phyloP scores from a whole-genome alignment of 2,329 filamentous ascomycete genomes.

The Teratosphaeriaceae sp. region DNA sequence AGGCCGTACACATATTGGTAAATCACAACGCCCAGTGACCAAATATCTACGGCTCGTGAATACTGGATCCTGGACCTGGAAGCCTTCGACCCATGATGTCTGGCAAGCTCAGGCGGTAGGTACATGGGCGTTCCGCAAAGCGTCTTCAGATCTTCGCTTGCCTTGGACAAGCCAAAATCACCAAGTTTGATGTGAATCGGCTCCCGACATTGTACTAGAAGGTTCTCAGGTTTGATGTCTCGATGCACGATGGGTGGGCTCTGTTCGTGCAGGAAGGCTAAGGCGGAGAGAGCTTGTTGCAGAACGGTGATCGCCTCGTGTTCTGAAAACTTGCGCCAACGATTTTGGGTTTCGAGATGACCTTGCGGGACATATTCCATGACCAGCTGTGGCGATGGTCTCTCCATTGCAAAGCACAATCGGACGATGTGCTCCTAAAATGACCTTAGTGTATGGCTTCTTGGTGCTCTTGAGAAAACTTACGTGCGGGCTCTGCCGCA shows the following conservation, averaged over 20 bases:
- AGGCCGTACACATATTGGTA: conserved; percentile 2
- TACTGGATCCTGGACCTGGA: not conserved
- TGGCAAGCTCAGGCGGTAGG: conserved; percentile 3
- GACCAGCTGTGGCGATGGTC: conserved; percentile 1
- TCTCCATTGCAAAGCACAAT: not conserved
- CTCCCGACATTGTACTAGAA: conserved; percentile 4
- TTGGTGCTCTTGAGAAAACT: not conserved
- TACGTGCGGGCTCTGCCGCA: conserved; percentile 7
- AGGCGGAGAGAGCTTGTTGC: conserved; percentile 4
- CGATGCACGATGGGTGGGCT: conserved; percentile 8
- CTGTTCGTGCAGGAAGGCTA: conserved; percentile 6
- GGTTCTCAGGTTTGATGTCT: conserved; percentile 11
- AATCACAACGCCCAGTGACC: conserved; percentile 6
- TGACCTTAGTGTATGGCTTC: not conserved
- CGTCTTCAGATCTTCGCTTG: conserved; percentile 4
- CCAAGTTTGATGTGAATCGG: conserved; percentile 6
- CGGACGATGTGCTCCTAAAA: conserved; percentile 6
- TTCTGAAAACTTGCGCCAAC: not conserved
- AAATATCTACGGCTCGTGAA: conserved; percentile 6
- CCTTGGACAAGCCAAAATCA: conserved; percentile 9
- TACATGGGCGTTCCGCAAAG: conserved; percentile 4
- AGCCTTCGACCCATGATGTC: not conserved
- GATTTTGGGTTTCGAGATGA: conserved; percentile 1
- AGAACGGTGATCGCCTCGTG: conserved; percentile 1
- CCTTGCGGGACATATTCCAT: conserved; percentile 5